Base-by-base conservation (phyloP, 1,284 basidiomycete genomes). In the Ustilago crameri region DNA sequence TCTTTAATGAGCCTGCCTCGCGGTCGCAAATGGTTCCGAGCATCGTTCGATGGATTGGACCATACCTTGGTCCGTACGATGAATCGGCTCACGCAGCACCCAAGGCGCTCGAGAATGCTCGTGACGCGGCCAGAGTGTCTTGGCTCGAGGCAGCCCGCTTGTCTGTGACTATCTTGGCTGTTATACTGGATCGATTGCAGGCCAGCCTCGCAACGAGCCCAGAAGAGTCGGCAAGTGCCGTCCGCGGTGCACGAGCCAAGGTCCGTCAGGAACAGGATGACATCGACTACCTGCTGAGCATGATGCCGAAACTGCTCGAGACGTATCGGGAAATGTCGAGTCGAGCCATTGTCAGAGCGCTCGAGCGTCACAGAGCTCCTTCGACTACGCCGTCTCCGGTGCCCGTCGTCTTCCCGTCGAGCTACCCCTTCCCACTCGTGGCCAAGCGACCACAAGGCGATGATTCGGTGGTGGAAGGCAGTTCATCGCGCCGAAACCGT, bases 61-160 rank as follows among this genome's bases (percentile, higher is more conserved):
- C 94, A 0, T 91, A 95, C 82, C 91, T 98, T 70, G 95, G 95
- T n/a, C 87, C 88, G 18, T 96, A 91, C 79, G 93, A 96, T 69
- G 76, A 77, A 47, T 34, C 54, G 14, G 50, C 66, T 0, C 58
- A 74, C 30, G 51, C 50, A 9, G 47, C 55, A 18, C 41, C 51
- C 10, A 61, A 58, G 22, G 71, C 65, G 3, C 75, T 65, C 30
- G 75, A 79, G 30, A 65, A 57, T 24, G 73, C 70, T 14, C 49
- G 55, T 10, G 78, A 81, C 82, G 86, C 87, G 5, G 90, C 91
- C 10, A 87, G 92, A n/a, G 87, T 96, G 26, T 87, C 87, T 47
- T 97, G 95, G 95, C 81, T 98, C 64, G 95, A 98, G 84, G 90
- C 90, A 68, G 91, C 91, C 56, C 87, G 95, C 18, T 87, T 98